Base-by-base conservation (phyloP, 108 stramenopile species). In the Aurantiochytrium sp. region DNA sequence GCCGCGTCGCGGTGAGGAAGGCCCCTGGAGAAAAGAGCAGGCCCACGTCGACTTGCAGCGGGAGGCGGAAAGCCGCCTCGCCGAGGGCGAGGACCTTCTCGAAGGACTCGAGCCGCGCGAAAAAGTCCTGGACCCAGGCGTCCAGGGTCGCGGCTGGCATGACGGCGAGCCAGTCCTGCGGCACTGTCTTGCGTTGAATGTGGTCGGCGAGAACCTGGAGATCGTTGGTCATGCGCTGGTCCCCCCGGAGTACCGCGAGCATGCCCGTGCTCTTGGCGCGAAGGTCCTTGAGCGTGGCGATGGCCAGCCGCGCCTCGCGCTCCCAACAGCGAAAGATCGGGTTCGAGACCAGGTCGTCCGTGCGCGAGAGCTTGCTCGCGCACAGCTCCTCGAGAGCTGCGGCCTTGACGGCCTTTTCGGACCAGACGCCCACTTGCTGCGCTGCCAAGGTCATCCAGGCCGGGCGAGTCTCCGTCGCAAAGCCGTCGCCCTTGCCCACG, bases 311-410 rank as follows among this genome's bases (percentile, higher is more conserved):
- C 10, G 42, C 45, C 24, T 81, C 73, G n/a, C 73, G 39, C 73
- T 81, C 73, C 42, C 39, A 81, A 24, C 73, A 81, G 30, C 73
- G 73, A 48, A 48, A 81, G 73, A 81, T 81, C 12, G 73, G 73
- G 30, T 81, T 81, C 30, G 73, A 81, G 8, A 81, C 73, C 12
- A 48, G 39, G 19, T 48, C 2, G 27, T 41, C 45, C 21, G 39
- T 48, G 45, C 73, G 73, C 24, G 24, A 48, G 32, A 81, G 73
- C 45, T 37, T 81, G 39, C 27, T 27, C 8, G n/a, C 42, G 24
- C 42, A 41, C 8, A 81, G 39, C 10, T 81, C 3, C 42, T 27
- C 27, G 39, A 81, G 45, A n/a, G 73, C 1, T 17, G 21, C 42
- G 12, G 45, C 42, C 45, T 81, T 81, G 6, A 12, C 73, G 19